These are phyloP conservation scores for Taiozyma onychis DNA, from an alignment of 1,139 yeast species.

Conservation along the genomic window DNA sequence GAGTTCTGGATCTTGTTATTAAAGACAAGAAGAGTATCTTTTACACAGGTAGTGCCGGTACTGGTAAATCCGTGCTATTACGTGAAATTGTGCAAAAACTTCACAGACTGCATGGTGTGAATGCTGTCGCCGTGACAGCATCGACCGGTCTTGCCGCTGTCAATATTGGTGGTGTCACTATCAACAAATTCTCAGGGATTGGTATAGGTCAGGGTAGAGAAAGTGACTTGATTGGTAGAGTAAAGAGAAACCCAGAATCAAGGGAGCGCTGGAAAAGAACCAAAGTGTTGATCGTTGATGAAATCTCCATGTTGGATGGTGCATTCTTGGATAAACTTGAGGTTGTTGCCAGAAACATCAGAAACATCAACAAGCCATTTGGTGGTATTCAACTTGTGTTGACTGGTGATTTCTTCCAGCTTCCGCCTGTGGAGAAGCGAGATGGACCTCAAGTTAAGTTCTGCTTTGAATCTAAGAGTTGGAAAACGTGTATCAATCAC, in stretches of 20 bases:
- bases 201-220: slow-evolving; percentile 62
- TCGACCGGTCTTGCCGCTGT: slow-evolving; percentile 92
- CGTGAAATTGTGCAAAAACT: slow-evolving; percentile 48
- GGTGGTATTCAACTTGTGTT: slow-evolving; percentile 79
- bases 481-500: slow-evolving; percentile 49
- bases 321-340: slow-evolving; percentile 59
- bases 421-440: slow-evolving; percentile 61
- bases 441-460: slow-evolving; percentile 34
- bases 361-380: slow-evolving; percentile 48
- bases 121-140: slow-evolving; percentile 74
- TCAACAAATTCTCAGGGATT: slow-evolving; percentile 73
- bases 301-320: slow-evolving; percentile 80
- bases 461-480: slow-evolving; percentile 54
- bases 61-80: slow-evolving; percentile 77
- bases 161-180: slow-evolving; percentile 77
- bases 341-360: slow-evolving; percentile 47
- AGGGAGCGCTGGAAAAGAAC: slow-evolving; percentile 53
- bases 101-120: slow-evolving; percentile 35
- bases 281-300: slow-evolving; percentile 71
- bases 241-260: slow-evolving; percentile 40
- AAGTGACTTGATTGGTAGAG: slow-evolving; percentile 36
- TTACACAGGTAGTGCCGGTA: slow-evolving; percentile 81
- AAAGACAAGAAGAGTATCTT: slow-evolving; percentile 48
- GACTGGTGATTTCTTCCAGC: slow-evolving; percentile 82
- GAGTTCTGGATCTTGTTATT: slow-evolving; percentile 47